Percentiles rank a stretch among this genome's conserved stretches.
Evolutionary conservation across 345 rosid genomes (phyloP).

Genomic region (Salix udensis): DNA sequence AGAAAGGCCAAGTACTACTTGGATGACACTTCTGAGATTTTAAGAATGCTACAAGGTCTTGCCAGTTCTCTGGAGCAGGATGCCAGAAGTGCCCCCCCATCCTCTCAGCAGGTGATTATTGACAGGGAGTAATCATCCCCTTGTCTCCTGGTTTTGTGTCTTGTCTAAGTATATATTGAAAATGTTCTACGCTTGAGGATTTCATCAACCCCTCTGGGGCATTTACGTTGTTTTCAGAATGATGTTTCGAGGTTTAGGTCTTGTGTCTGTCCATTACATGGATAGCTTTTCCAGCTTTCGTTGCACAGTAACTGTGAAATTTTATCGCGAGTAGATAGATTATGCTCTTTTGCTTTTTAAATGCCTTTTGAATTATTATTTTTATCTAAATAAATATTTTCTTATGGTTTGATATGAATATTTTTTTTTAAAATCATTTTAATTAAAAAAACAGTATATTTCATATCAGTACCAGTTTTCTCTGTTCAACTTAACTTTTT

Average conservation of each 20-base stretch:
- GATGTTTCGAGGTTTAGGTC: not conserved
- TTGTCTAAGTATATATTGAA: not conserved
- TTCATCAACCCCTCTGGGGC: not conserved
- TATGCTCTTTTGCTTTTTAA: not conserved
- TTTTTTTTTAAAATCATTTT: too few relatives aligned
- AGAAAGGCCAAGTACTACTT: slow-evolving; percentile 93
- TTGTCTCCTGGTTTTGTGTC: not conserved
- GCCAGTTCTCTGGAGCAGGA: slow-evolving; percentile 44
- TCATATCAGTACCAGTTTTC: too few relatives aligned
- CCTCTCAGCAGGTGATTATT: not conserved
- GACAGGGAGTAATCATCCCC: slow-evolving; percentile 4
- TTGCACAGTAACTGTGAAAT: not conserved
- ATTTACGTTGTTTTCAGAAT: not conserved
- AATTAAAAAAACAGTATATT: too few relatives aligned
- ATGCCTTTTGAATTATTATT: too few relatives aligned
- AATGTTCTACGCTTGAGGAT: not conserved
- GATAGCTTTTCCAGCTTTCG: not conserved
- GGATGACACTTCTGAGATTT: slow-evolving; percentile 73
- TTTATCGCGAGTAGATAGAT: not conserved
- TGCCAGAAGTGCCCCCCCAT: not conserved
- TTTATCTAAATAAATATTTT: too few relatives aligned
- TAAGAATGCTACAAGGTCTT: slow-evolving; percentile 69
- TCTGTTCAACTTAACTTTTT: too few relatives aligned
- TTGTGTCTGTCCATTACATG: not conserved
- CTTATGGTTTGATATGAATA: too few relatives aligned